Evolutionary conservation across 2,329 filamentous ascomycete species (phyloP).

Genomic region (Monilinia vaccinii-corymbosi): DNA sequence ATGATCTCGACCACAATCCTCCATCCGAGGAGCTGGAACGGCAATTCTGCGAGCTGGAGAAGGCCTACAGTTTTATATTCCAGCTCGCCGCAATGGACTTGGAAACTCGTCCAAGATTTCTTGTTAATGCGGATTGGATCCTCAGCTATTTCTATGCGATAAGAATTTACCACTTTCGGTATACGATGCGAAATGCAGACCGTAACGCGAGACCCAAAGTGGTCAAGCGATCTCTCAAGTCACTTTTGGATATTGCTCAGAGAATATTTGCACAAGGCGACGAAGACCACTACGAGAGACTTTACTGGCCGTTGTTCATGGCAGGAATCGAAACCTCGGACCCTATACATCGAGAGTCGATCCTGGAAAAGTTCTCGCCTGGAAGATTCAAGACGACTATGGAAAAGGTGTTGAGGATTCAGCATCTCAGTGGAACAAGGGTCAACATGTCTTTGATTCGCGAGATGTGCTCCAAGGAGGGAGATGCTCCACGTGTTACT

Average conservation of each 20-base stretch:
- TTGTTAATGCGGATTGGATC: neutral
- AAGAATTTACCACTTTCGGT: constrained; percentile 3
- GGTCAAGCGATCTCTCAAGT: neutral
- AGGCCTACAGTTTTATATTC: neutral
- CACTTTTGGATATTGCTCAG: neutral
- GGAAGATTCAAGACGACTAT: neutral
- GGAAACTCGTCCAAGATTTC: neutral
- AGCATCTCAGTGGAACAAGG: neutral
- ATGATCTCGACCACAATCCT: neutral
- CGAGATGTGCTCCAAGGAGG: constrained; percentile 4
- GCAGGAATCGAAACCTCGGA: constrained; percentile 12
- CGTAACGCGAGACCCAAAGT: neutral
- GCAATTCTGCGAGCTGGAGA: neutral
- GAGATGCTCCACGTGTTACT: constrained; percentile 3
- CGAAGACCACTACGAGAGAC: constrained; percentile 8
- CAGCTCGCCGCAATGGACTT: neutral
- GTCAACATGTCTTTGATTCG: constrained; percentile 1
- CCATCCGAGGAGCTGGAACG: neutral
- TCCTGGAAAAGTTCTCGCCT: neutral
- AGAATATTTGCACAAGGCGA: neutral
- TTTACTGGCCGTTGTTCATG: constrained; percentile 12
- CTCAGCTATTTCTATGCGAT: constrained; percentile 3
- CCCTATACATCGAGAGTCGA: constrained; percentile 10
- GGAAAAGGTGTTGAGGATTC: constrained; percentile 4
- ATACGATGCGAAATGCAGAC: neutral